A percentile compares a stretch with the other conserved stretches of the same genome.
Conservation (phyloP, 1,139 yeast species). For the Candida neerlandica region DNA sequence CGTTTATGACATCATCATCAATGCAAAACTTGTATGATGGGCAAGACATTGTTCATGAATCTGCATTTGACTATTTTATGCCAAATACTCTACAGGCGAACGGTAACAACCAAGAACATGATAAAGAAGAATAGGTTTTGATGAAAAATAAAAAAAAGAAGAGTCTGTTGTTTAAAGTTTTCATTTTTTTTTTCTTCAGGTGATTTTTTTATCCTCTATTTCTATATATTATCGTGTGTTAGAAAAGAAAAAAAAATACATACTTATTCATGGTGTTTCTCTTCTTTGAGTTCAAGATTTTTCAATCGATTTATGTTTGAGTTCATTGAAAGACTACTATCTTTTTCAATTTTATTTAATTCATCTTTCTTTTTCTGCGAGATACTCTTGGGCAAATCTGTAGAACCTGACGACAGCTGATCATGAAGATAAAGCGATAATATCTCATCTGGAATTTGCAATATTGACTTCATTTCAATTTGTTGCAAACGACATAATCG, state of each 20-base stretch:
- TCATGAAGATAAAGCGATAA: slow-evolving; percentile 65
- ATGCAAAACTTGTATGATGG: slow-evolving; percentile 1
- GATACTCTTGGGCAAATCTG: slow-evolving; percentile 23
- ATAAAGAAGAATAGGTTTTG: neutral
- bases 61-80: neutral
- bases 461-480: slow-evolving; percentile 57
- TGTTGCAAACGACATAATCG: slow-evolving; percentile 65
- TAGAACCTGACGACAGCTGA: slow-evolving; percentile 43
- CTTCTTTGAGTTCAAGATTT: slow-evolving; percentile 26
- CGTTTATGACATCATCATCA: neutral
- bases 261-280: neutral
- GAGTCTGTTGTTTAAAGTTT: too few species aligned
- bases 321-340: slow-evolving; percentile 28
- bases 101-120: neutral
- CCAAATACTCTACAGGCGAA: slow-evolving; percentile 1
- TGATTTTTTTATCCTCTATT: neutral
- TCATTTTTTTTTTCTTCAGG: too few species aligned
- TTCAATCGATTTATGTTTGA: slow-evolving; percentile 41
- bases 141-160: too few species aligned
- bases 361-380: slow-evolving; percentile 19
- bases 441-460: slow-evolving; percentile 67
- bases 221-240: neutral
- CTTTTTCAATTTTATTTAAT: slow-evolving; percentile 18
- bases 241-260: slow-evolving; percentile 1
- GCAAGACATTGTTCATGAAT: slow-evolving; percentile 1